Percentiles rank a stretch among this genome's conserved stretches.
Evolutionary conservation across 164 flowering plant genomes (phyloP).

Genomic region (Kingdonia uniflora): DNA sequence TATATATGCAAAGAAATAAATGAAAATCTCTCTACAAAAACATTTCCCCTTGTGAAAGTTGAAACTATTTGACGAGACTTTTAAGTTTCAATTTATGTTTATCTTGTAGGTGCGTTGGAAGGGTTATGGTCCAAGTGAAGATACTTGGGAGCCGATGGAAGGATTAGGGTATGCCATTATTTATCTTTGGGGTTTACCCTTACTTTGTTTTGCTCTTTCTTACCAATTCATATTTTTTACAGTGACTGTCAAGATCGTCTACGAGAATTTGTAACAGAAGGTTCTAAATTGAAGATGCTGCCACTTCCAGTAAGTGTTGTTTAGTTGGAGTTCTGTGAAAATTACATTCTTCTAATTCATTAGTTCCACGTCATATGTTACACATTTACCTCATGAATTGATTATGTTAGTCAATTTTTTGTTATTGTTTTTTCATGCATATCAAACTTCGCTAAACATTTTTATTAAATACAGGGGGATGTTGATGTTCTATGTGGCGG

Average conservation of each 20-base stretch:
- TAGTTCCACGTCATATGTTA: background rate
- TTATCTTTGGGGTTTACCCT: background rate
- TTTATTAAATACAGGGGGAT: slow-evolving; percentile 39
- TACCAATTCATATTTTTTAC: background rate
- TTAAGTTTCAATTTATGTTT: background rate
- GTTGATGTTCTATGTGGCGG: slow-evolving; percentile 62
- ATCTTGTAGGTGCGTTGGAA: slow-evolving; percentile 53
- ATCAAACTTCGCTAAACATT: background rate
- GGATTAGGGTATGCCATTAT: slow-evolving; percentile 32
- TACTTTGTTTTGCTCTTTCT: background rate
- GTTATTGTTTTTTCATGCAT: background rate
- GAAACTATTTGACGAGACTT: background rate
- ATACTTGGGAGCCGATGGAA: slow-evolving; percentile 61
- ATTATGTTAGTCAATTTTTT: background rate
- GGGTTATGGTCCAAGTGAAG: slow-evolving; percentile 52
- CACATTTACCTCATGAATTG: too few relatives aligned
- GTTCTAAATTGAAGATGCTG: slow-evolving; percentile 36
- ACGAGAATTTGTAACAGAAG: slow-evolving; percentile 43
- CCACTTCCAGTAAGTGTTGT: slow-evolving; percentile 48
- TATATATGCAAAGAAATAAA: too few relatives aligned
- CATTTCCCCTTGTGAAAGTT: too few relatives aligned
- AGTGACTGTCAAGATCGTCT: slow-evolving; percentile 46
- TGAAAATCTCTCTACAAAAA: too few relatives aligned
- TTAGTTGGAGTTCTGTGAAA: background rate
- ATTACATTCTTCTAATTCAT: background rate